phyloP scores from a whole-genome alignment of 768 basidiomycete genomes.

The Dentipellis sp. region DNA sequence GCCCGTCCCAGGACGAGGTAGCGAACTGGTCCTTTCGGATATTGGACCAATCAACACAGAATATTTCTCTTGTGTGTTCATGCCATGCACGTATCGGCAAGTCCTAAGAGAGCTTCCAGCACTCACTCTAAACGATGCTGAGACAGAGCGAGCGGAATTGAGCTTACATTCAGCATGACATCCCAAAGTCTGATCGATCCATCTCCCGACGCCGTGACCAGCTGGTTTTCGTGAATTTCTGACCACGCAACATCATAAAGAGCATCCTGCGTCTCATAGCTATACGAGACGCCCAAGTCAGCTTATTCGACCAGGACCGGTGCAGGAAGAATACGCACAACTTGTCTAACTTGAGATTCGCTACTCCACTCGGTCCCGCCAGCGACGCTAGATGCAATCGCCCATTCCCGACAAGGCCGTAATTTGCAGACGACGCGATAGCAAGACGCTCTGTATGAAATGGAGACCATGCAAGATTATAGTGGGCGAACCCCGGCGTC shows the following conservation, averaged over 20 bases:
- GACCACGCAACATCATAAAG: conserved; percentile 93
- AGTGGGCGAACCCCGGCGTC: conserved; percentile 82
- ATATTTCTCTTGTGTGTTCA: conserved; percentile 89
- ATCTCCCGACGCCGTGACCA: conserved; percentile 84
- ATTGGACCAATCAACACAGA: conserved; percentile 95
- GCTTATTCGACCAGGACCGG: conserved; percentile 8
- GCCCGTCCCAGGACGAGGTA: conserved; percentile 89
- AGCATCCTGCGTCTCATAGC: conserved; percentile 86
- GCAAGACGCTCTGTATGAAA: conserved; percentile 71
- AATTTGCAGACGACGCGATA: conserved; percentile 82
- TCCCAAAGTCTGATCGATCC: conserved; percentile 91
- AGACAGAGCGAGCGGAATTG: neutral
- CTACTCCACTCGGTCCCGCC: conserved; percentile 34
- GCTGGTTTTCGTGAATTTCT: conserved; percentile 88
- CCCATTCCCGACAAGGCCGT: conserved; percentile 93
- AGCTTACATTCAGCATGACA: conserved; percentile 65
- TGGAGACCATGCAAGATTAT: conserved; percentile 76
- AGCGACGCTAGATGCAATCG: conserved; percentile 64
- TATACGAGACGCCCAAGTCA: conserved; percentile 35
- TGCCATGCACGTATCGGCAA: conserved; percentile 88
- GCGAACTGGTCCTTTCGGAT: conserved; percentile 80
- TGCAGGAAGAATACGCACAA: conserved; percentile 38
- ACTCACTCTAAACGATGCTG: conserved; percentile 20
- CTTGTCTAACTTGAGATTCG: conserved; percentile 50
- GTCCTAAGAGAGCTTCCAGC: conserved; percentile 44